Conservation (phyloP, 257 asterid species). For the Gentiana dahurica region DNA sequence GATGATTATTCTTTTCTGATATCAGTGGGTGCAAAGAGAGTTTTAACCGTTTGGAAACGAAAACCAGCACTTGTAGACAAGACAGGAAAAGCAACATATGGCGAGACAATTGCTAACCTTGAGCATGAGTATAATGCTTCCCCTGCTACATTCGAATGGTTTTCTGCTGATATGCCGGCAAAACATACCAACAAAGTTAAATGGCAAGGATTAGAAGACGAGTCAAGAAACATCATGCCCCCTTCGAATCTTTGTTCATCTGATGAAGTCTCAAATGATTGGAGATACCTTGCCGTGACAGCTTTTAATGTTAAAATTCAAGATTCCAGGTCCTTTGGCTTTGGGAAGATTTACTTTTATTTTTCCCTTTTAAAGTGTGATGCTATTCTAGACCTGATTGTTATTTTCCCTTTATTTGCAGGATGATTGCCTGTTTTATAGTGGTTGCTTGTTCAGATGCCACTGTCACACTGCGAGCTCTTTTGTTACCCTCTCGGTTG, state of each 20-base stretch:
- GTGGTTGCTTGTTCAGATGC: conserved; percentile 93
- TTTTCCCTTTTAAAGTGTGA: no score
- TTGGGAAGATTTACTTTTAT: conserved; percentile 9
- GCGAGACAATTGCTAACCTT: conserved; percentile 19
- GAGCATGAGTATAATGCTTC: conserved; percentile 21
- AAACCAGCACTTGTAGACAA: conserved; percentile 21
- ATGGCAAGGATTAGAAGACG: conserved; percentile 28
- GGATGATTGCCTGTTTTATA: conserved; percentile 69
- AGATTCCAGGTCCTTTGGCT: conserved; percentile 52
- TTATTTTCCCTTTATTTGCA: conserved; percentile 27
- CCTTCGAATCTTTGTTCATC: conserved; percentile 28
- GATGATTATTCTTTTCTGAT: conserved; percentile 48
- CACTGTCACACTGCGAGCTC: conserved; percentile 82
- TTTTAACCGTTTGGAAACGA: conserved; percentile 88
- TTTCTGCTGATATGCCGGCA: conserved; percentile 81
- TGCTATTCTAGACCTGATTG: conserved; percentile 3
- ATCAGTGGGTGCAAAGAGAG: conserved; percentile 97
- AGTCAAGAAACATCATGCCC: conserved; percentile 16
- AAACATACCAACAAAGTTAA: conserved; percentile 33
- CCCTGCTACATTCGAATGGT: conserved; percentile 77
- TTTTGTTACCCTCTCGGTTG: conserved; percentile 66
- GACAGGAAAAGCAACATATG: conserved; percentile 14
- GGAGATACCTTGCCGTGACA: conserved; percentile 92
- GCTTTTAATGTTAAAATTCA: conserved; percentile 76
- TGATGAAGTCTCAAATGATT: conserved; percentile 68